These are phyloP conservation scores for Rhizodiscina lignyota DNA, from an alignment of 495 filamentous ascomycete species.

Conservation along the genomic window DNA sequence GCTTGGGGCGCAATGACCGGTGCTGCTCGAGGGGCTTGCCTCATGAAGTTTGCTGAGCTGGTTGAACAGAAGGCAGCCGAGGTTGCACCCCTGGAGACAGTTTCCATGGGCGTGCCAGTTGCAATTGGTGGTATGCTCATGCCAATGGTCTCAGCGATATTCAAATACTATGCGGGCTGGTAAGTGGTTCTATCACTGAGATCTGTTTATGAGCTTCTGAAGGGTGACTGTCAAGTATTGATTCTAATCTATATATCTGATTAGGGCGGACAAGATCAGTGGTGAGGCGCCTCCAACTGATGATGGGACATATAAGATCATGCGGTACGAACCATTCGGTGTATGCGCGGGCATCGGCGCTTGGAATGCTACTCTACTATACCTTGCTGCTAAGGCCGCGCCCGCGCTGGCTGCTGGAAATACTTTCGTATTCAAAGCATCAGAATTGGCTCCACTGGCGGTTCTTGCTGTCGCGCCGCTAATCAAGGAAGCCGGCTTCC, in stretches of 20 bases:
- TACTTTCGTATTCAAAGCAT: slow-evolving; percentile 26
- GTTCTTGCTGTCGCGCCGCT: slow-evolving; percentile 22
- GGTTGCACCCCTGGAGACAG: slow-evolving; percentile 8
- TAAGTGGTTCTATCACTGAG: no score
- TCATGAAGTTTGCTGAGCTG: slow-evolving; percentile 15
- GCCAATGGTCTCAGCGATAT: slow-evolving; percentile 1
- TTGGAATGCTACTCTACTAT: slow-evolving; percentile 21
- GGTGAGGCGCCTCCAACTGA: slow-evolving; percentile 9
- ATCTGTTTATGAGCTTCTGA: not conserved
- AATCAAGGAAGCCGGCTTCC: slow-evolving; percentile 25
- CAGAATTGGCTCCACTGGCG: slow-evolving; percentile 23
- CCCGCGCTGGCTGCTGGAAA: slow-evolving; percentile 56
- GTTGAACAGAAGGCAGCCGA: slow-evolving; percentile 8
- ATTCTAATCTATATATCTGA: slow-evolving; percentile 5
- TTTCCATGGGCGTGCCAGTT: slow-evolving; percentile 9
- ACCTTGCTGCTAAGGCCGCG: slow-evolving; percentile 35
- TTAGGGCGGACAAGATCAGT: slow-evolving; percentile 12
- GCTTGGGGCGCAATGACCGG: slow-evolving; percentile 8
- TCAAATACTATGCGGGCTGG: slow-evolving; percentile 10
- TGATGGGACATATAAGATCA: slow-evolving; percentile 22
- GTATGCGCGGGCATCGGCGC: slow-evolving; percentile 19
- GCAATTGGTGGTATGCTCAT: not conserved
- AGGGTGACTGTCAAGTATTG: slow-evolving; percentile 1
- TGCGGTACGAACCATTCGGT: slow-evolving; percentile 20
- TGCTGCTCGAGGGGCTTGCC: slow-evolving; percentile 4